Conservation (phyloP, 148 eudicot genomes). For the Camellia lanceoleosa region DNA sequence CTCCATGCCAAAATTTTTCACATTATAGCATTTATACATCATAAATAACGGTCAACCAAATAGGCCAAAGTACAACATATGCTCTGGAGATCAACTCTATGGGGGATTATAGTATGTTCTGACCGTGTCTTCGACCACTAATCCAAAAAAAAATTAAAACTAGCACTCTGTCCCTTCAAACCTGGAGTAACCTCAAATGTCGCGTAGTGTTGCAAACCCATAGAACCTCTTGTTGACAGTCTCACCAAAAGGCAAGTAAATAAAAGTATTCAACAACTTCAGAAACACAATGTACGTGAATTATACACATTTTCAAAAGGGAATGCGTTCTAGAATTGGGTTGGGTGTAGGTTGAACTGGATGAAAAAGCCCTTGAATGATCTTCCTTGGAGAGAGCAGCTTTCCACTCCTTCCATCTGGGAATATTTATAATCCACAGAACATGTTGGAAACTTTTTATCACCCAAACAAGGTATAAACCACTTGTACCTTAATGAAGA, state of each 20-base stretch:
- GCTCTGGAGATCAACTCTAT: constrained; percentile 14
- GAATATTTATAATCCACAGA: not conserved
- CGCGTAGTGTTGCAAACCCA: not conserved
- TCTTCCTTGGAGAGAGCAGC: not conserved
- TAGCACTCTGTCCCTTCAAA: not conserved
- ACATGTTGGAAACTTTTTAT: not conserved
- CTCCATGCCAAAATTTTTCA: constrained; percentile 28
- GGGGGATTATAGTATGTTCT: not conserved
- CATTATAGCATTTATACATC: constrained; percentile 26
- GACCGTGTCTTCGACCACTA: not conserved
- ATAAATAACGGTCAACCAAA: not conserved
- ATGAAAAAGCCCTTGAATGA: not conserved
- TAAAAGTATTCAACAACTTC: not conserved
- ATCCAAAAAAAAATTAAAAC: not conserved
- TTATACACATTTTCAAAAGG: constrained; percentile 41
- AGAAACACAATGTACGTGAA: constrained; percentile 18
- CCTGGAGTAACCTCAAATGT: not conserved
- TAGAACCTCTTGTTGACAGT: constrained; percentile 14
- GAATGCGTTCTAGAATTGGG: constrained; percentile 7
- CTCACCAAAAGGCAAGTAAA: constrained; percentile 12
- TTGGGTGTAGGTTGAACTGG: not conserved
- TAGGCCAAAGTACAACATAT: constrained; percentile 26
- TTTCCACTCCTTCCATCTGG: not conserved
- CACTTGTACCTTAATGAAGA: not conserved
- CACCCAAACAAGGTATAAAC: not conserved